Percentiles rank a stretch among this genome's conserved stretches.
Evolutionary conservation across 805 yeast species (phyloP).

Genomic region (Torulaspora franciscae): DNA sequence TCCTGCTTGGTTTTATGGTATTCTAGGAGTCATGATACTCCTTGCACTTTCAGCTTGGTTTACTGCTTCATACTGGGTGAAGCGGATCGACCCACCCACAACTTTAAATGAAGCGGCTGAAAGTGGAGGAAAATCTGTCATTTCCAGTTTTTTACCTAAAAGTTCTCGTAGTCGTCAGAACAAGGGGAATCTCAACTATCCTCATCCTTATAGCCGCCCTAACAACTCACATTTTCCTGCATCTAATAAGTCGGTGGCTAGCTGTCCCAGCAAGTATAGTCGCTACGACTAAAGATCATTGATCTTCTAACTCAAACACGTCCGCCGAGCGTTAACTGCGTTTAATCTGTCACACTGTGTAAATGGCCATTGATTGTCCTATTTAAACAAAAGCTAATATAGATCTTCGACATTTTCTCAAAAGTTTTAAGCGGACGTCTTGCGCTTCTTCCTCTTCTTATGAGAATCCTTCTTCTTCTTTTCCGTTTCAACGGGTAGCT

Average conservation of each 20-base stretch:
- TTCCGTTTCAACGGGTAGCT: conserved; percentile 22
- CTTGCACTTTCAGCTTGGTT: conserved; percentile 39
- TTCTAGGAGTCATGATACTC: conserved; percentile 48
- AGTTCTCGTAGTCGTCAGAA: conserved; percentile 3
- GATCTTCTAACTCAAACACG: background rate
- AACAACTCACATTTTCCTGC: conserved; percentile 8
- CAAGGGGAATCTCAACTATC: conserved; percentile 4
- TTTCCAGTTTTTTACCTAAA: conserved; percentile 25
- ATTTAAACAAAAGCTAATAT: background rate
- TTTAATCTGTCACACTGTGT: background rate
- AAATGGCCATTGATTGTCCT: background rate
- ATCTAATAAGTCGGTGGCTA: conserved; percentile 14
- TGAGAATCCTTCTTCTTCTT: conserved; percentile 4
- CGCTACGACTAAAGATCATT: conserved; percentile 11
- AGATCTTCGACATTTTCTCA: background rate
- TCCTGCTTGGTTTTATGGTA: conserved; percentile 65
- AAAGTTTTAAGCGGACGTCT: conserved; percentile 7
- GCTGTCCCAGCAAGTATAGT: conserved; percentile 16
- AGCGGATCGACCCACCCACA: conserved; percentile 33
- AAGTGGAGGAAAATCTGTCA: conserved; percentile 35
- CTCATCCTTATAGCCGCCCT: conserved; percentile 7
- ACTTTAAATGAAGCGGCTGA: conserved; percentile 35
- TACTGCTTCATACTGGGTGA: conserved; percentile 42
- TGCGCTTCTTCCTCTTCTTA: conserved; percentile 10
- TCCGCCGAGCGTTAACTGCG: background rate